A percentile compares a stretch with the other conserved stretches of the same genome.
Conservation (phyloP, 306 rosid genomes). For the Luffa aegyptiaca region DNA sequence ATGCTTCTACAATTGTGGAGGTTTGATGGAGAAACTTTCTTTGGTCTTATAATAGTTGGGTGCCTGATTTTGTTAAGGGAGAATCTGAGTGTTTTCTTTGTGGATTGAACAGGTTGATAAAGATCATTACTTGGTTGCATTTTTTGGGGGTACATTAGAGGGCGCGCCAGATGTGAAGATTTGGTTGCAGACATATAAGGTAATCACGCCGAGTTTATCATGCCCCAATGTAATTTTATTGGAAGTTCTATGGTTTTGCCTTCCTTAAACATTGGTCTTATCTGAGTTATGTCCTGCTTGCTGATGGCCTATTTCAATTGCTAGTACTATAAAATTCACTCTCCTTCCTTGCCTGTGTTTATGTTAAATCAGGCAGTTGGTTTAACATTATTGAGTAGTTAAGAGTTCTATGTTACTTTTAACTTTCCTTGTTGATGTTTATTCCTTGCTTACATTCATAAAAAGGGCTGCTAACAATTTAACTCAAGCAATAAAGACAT, state of each 20-base stretch:
- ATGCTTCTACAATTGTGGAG: conserved; percentile 96
- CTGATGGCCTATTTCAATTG: neutral
- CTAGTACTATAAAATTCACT: neutral
- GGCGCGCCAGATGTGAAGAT: conserved; percentile 88
- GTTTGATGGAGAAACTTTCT: conserved; percentile 19
- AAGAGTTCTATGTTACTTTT: neutral
- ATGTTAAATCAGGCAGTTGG: neutral
- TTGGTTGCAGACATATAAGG: conserved; percentile 77
- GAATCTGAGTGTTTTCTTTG: conserved; percentile 8
- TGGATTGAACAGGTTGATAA: conserved; percentile 47
- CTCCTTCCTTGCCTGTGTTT: neutral
- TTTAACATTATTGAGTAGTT: neutral
- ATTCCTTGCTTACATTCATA: neutral
- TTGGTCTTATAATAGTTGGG: neutral
- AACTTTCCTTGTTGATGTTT: neutral
- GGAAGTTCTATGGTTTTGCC: neutral
- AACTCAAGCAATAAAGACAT: neutral
- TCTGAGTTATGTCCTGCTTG: neutral
- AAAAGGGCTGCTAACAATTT: neutral
- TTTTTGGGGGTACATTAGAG: conserved; percentile 67
- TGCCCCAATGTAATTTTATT: neutral
- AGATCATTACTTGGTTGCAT: conserved; percentile 68
- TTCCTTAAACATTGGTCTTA: neutral
- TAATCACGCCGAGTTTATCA: conserved; percentile 6
- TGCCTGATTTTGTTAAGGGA: neutral